phyloP scores from a whole-genome alignment of 768 basidiomycete genomes.

The Psilocybe cyanescens region DNA sequence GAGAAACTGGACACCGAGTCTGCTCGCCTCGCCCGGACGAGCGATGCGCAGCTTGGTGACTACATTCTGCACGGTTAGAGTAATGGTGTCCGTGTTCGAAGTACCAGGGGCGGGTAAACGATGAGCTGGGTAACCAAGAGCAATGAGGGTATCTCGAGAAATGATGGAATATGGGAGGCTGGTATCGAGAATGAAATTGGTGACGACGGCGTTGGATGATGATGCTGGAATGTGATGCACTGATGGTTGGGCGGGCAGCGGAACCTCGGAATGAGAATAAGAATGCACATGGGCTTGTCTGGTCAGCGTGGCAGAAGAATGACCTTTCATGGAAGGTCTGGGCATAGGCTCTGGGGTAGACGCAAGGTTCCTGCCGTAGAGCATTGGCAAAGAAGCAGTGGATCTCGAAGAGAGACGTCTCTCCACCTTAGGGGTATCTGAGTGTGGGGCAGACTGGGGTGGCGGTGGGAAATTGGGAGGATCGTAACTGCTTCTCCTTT shows the following conservation, averaged over 20 bases:
- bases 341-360: constrained; percentile 1
- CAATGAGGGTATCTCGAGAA: constrained; percentile 29
- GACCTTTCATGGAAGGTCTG: not conserved
- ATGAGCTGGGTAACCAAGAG: constrained; percentile 26
- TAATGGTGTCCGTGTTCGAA: constrained; percentile 15
- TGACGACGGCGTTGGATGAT: constrained; percentile 20
- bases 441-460: not conserved
- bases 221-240: not conserved
- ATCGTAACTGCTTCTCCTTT: constrained; percentile 5
- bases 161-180: constrained; percentile 31
- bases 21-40: constrained; percentile 28
- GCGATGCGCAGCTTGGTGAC: constrained; percentile 28
- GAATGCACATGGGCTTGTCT: not conserved
- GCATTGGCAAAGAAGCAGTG: constrained; percentile 15
- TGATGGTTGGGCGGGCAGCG: not conserved
- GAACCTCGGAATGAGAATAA: not conserved
- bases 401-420: constrained; percentile 10
- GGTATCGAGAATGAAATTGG: constrained; percentile 36
- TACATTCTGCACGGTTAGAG: constrained; percentile 28
- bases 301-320: not conserved
- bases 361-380: not conserved
- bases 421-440: not conserved
- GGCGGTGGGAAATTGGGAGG: not conserved
- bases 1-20: constrained; percentile 34
- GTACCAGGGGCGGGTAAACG: constrained; percentile 2